Evolutionary conservation across 305 asterid genomes (phyloP).

Genomic region (Euphrasia arctica): DNA sequence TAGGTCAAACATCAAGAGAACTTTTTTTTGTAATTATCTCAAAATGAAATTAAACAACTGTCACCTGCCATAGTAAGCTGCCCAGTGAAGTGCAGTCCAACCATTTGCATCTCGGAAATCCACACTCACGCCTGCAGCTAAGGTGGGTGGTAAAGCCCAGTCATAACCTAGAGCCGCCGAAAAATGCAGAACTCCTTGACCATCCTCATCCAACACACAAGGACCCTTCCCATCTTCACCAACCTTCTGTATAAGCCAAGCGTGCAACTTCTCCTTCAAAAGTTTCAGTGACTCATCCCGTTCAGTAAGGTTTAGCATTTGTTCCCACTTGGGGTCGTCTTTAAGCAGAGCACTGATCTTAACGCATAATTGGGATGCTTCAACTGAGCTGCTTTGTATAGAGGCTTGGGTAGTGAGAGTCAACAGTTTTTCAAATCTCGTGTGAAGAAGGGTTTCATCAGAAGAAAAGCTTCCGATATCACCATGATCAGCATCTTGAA

Average conservation of each 20-base stretch:
- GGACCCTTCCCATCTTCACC: slow-evolving; percentile 92
- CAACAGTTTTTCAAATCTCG: slow-evolving; percentile 73
- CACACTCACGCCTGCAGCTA: slow-evolving; percentile 76
- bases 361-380: slow-evolving; percentile 39
- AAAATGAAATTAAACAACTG: neutral
- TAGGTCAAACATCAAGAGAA: neutral
- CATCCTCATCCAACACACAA: slow-evolving; percentile 63
- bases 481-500: slow-evolving; percentile 40
- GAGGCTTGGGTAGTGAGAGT: slow-evolving; percentile 42
- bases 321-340: slow-evolving; percentile 68
- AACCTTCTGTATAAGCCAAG: slow-evolving; percentile 77
- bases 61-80: slow-evolving; percentile 93
- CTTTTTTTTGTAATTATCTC: neutral
- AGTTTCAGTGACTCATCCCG: slow-evolving; percentile 60
- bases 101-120: slow-evolving; percentile 90
- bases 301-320: slow-evolving; percentile 39
- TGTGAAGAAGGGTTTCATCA: slow-evolving; percentile 59
- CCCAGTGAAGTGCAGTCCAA: slow-evolving; percentile 99
- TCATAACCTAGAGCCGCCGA: slow-evolving; percentile 91
- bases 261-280: slow-evolving; percentile 67
- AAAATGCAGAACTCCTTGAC: slow-evolving; percentile 89
- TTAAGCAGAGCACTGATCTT: slow-evolving; percentile 57
- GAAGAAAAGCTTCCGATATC: slow-evolving; percentile 31
- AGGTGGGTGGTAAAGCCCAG: slow-evolving; percentile 82
- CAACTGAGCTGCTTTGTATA: slow-evolving; percentile 35